These are phyloP conservation scores for Kwoniella sp. DNA, from an alignment of 768 basidiomycete species.

Conservation along the genomic window DNA sequence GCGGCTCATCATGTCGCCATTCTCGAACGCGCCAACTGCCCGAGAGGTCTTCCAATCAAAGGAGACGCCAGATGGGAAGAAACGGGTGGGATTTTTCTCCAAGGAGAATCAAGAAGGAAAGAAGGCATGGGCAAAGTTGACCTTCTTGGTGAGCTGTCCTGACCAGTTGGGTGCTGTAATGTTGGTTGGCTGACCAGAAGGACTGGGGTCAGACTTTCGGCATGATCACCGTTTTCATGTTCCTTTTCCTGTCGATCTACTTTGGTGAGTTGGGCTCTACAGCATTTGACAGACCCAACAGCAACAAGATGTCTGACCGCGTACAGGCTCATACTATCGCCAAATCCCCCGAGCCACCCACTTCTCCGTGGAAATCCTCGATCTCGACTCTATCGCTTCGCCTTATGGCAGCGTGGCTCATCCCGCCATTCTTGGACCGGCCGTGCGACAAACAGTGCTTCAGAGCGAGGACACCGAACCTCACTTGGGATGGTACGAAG, in stretches of 20 bases:
- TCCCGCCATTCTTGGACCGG: constrained; percentile 47
- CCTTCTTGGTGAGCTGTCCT: constrained; percentile 21
- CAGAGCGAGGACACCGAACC: constrained; percentile 5
- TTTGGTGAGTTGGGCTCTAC: constrained; percentile 21
- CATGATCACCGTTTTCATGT: constrained; percentile 32
- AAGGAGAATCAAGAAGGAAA: constrained; percentile 23
- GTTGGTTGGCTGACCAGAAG: not conserved
- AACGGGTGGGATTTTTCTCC: constrained; percentile 23
- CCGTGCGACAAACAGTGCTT: constrained; percentile 22
- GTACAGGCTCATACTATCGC: constrained; percentile 40
- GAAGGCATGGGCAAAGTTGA: constrained; percentile 33
- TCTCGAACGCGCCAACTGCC: constrained; percentile 3
- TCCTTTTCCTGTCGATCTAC: constrained; percentile 39
- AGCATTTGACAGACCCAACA: not conserved
- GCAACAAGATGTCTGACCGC: not conserved
- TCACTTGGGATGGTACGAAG: constrained; percentile 37
- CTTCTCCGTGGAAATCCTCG: constrained; percentile 42
- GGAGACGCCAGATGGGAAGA: constrained; percentile 25
- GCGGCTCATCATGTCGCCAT: too few species aligned
- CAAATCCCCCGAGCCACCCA: constrained; percentile 41
- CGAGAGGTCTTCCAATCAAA: constrained; percentile 14
- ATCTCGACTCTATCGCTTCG: constrained; percentile 45
- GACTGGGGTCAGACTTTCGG: constrained; percentile 26
- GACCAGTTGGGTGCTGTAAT: not conserved
- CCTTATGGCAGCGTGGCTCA: constrained; percentile 27